Base-by-base conservation (phyloP, 1,284 basidiomycete genomes). In the Trichosporon ovoides region DNA sequence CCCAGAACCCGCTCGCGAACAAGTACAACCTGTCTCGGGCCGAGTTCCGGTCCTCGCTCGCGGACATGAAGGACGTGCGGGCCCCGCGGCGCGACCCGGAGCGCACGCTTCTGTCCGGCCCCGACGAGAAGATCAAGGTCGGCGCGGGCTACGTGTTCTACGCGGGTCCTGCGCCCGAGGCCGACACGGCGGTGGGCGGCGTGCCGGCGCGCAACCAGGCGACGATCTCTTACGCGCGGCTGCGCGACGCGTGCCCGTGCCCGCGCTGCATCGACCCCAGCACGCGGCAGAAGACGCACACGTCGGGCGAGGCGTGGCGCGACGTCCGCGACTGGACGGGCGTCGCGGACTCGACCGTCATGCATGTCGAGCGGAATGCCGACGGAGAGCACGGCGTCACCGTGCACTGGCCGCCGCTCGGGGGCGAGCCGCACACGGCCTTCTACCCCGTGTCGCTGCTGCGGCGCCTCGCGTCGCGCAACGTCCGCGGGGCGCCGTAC, bases 281-380 rank as follows among this genome's bases (percentile, higher is more conserved):
- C n/a, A 89, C 87, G 0, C 78, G 77, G 11, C 90, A 93, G 75
- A 89, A 89, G 63, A 80, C 91, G 1, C 86, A 87, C 70, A 88
- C 77, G 5, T 80, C 59, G 2, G 59, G 59, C 34, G 62, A 64
- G 49, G 62, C 62, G 13, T 50, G 28, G 14, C 57, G 59, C 31
- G 37, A 51, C 3, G 57, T 61, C n/a, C 37, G 31, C 18, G n/a
- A 10, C 16, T 28, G 28, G 13, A 83, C 0, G 60, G 81, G 71
- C 82, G 53, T 79, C 80, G 58, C 79, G 83, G 67, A 76, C 81
- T 1, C 81, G 13, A 40, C 80, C 57, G 79, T 80, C 56, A 80
- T 78, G 36, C 73, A 37, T 70, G 66, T 7, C 70, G 36, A 40
- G 9, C 37, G 43, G 16, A 54, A 54, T 10, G 43, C 34, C 9